phyloP scores from a whole-genome alignment of 2,329 filamentous ascomycete species.

The Tolypocladium tropicale region DNA sequence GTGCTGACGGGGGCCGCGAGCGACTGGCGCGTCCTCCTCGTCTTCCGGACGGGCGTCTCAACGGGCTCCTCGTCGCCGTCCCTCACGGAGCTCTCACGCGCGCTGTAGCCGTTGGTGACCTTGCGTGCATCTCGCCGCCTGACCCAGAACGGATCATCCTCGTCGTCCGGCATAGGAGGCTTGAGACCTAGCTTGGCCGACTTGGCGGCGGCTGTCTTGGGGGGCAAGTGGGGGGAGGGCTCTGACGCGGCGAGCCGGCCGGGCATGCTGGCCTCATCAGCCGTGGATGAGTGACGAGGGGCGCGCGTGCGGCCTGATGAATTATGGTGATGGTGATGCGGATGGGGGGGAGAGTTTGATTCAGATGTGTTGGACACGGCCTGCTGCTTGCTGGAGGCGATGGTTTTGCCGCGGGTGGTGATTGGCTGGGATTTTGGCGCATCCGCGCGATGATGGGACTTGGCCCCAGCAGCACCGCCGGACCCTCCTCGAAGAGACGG shows the following conservation, averaged over 20 bases:
- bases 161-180: conserved; percentile 16
- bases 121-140: conserved; percentile 26
- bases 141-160: conserved; percentile 21
- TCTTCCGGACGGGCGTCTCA: conserved; percentile 20
- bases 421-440: conserved; percentile 29
- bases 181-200: conserved; percentile 15
- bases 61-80: conserved; percentile 13
- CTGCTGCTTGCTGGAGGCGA: conserved; percentile 25
- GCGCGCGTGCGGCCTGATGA: conserved; percentile 10
- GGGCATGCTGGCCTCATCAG: conserved; percentile 28
- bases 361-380: conserved; percentile 24
- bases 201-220: conserved; percentile 12
- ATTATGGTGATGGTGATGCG: conserved; percentile 1
- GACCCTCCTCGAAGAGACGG: conserved; percentile 16
- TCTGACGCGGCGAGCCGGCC: conserved; percentile 24
- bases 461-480: conserved; percentile 10
- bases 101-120: conserved; percentile 25
- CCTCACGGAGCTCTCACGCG: conserved; percentile 29
- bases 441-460: conserved; percentile 18
- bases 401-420: conserved; percentile 17
- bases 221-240: conserved; percentile 20
- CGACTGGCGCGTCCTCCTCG: conserved; percentile 25
- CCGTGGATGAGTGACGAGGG: conserved; percentile 11
- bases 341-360: conserved; percentile 22
- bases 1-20: conserved; percentile 22